Evolutionary conservation across 768 basidiomycete genomes (phyloP), one percentile per base, ranked within the genome.

Genomic region (Suillus placidus): DNA sequence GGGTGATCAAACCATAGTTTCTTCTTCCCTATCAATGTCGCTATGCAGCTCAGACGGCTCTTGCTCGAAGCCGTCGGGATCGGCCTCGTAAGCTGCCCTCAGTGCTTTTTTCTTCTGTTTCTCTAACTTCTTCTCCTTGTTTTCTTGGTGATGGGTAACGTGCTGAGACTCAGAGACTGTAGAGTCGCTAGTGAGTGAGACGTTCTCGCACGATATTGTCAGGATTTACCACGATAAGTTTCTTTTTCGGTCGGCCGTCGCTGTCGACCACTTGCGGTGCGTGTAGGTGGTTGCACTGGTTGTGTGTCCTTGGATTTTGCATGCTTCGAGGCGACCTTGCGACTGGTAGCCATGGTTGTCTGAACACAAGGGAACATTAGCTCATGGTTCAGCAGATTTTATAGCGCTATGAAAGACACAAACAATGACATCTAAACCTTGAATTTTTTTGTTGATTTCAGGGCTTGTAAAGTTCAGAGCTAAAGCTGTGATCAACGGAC

Each of bases 21-120:
- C 64, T 18, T 60, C 64, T 45, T 64, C 56, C 52, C 40, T 14
- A 38, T 64, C 37, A 23, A 40, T 45, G 60, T 64, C 64, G 60
- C 58, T 60, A 20, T 37, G 47, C 16, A 63, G 34, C 6, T 30
- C 60, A 7, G 49, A 38, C 16, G 9, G 62, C 38, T 60, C 64
- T 32, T 60, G 42, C 12, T 38, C 64, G 12, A 60, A 58, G 37
- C 20, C 42, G 7, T 61, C 60, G 18, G 60, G 60, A 45, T 61
- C 35, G 10, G 43, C 37, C 9, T 34, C 18, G 12, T 45, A 61
- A 37, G 60, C 23, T 14, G 60, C 34, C 14, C 6, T 26, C 26
- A 61, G 26, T 20, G 23, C 43, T 35, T 61, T 61, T 34, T 16
- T 13, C 38, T 38, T 38, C 38, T 38, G 38, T 38, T 38, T 38